phyloP scores from a whole-genome alignment of 1,284 basidiomycete species.

The Paramarasmius palmivorus region DNA sequence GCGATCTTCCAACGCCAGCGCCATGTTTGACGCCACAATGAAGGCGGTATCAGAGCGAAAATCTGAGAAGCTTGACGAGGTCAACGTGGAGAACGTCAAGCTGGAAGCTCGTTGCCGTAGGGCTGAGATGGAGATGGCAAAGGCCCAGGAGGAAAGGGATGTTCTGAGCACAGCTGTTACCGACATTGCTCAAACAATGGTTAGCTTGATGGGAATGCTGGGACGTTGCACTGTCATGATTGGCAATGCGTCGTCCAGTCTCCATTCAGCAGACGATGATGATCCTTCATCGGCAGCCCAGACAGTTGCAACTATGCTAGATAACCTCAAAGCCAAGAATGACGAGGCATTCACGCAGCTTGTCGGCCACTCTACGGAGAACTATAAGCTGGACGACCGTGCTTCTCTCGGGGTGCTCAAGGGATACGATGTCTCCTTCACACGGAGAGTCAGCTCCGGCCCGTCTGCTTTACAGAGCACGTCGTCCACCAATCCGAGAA shows the following conservation, averaged over 20 bases:
- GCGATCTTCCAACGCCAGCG: conserved; percentile 72
- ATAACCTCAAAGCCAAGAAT: conserved; percentile 63
- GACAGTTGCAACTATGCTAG: conserved; percentile 51
- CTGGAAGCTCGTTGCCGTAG: conserved; percentile 68
- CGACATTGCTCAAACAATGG: conserved; percentile 68
- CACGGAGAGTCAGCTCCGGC: conserved; percentile 45
- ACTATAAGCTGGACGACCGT: conserved; percentile 42
- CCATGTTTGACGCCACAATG: conserved; percentile 83
- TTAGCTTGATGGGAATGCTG: conserved; percentile 76
- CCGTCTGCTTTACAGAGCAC: conserved; percentile 44
- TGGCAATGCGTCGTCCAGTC: conserved; percentile 59
- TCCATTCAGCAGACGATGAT: conserved; percentile 48
- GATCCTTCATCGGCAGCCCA: conserved; percentile 40
- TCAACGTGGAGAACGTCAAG: conserved; percentile 70
- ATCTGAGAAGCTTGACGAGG: conserved; percentile 79
- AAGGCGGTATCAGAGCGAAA: conserved; percentile 78
- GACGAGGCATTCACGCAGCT: conserved; percentile 64
- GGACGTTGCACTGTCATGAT: conserved; percentile 77
- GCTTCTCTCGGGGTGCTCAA: conserved; percentile 48
- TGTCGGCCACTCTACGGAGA: conserved; percentile 63
- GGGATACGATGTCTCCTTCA: conserved; percentile 42
- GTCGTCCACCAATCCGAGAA: conserved; percentile 36
- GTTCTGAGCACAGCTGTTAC: conserved; percentile 65
- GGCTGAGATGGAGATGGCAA: conserved; percentile 72
- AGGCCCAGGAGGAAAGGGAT: conserved; percentile 70